Evolutionary conservation across 345 rosid genomes (phyloP).

Genomic region (Iberis pinnata): DNA sequence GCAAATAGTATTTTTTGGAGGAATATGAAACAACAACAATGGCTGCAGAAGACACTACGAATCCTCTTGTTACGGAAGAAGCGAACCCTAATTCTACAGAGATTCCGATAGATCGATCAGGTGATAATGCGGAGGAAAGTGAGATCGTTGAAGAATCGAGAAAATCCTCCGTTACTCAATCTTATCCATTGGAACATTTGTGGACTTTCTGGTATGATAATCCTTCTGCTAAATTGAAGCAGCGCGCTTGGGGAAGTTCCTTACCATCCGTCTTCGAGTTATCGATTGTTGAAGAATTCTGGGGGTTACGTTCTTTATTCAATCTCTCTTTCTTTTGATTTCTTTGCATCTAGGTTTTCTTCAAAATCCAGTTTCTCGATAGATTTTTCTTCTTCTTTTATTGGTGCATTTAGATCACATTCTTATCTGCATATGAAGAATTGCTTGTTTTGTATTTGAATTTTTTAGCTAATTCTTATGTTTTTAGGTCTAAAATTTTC

Average conservation of each 20-base stretch:
- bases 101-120: slow-evolving; percentile 24
- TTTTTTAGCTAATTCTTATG: not conserved
- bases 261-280: slow-evolving; percentile 67
- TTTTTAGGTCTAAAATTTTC: not conserved
- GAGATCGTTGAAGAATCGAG: slow-evolving; percentile 41
- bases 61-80: slow-evolving; percentile 26
- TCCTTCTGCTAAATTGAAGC: slow-evolving; percentile 49
- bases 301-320: slow-evolving; percentile 44
- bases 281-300: slow-evolving; percentile 65
- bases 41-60: slow-evolving; percentile 36
- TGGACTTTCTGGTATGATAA: slow-evolving; percentile 97
- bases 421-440: slow-evolving; percentile 1
- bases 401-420: not conserved
- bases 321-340: not conserved
- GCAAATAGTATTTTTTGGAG: not conserved
- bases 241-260: slow-evolving; percentile 65
- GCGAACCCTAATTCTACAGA: slow-evolving; percentile 30
- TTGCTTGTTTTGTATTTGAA: not conserved
- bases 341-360: slow-evolving; percentile 1
- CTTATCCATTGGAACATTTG: slow-evolving; percentile 65
- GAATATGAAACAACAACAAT: slow-evolving; percentile 14
- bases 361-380: not conserved
- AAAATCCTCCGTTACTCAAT: slow-evolving; percentile 32
- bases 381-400: not conserved
- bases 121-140: slow-evolving; percentile 57